Conservation (phyloP, 148 eudicot species). For the Rhododendron ovatum region DNA sequence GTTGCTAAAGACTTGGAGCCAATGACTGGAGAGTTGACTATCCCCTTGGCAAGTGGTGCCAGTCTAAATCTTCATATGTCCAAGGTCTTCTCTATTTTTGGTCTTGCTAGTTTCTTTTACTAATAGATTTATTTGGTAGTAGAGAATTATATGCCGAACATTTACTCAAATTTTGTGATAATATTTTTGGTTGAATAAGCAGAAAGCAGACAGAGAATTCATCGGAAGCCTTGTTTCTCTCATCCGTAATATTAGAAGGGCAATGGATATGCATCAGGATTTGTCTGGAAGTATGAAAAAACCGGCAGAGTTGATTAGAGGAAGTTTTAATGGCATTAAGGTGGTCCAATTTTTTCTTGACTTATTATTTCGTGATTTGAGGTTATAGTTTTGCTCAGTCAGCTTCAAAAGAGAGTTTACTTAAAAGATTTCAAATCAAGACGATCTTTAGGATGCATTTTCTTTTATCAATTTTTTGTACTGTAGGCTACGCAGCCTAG, state of each 20-base stretch:
- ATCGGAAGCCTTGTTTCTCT: slow-evolving; percentile 43
- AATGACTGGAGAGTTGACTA: slow-evolving; percentile 57
- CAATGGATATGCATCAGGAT: slow-evolving; percentile 37
- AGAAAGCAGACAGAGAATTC: slow-evolving; percentile 71
- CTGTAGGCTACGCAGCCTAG: neutral
- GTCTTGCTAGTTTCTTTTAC: neutral
- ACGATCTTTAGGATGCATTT: neutral
- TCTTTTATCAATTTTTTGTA: neutral
- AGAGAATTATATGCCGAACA: neutral
- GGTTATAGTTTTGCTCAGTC: neutral
- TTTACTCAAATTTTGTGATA: neutral
- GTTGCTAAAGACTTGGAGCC: slow-evolving; percentile 38
- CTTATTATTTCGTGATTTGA: neutral
- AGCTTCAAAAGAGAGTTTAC: neutral
- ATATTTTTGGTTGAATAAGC: slow-evolving; percentile 20
- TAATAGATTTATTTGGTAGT: neutral
- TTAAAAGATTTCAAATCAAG: neutral
- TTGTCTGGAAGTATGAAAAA: slow-evolving; percentile 28
- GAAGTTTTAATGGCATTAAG: slow-evolving; percentile 81
- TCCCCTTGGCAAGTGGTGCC: slow-evolving; percentile 57
- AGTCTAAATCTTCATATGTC: slow-evolving; percentile 68
- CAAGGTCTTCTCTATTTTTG: slow-evolving; percentile 44
- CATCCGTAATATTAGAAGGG: slow-evolving; percentile 32
- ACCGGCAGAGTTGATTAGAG: slow-evolving; percentile 65
- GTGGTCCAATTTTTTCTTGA: slow-evolving; percentile 24